Percentiles rank a stretch among this genome's conserved stretches.
phyloP scores from a whole-genome alignment of 345 rosid species.

The Turnera subulata region DNA sequence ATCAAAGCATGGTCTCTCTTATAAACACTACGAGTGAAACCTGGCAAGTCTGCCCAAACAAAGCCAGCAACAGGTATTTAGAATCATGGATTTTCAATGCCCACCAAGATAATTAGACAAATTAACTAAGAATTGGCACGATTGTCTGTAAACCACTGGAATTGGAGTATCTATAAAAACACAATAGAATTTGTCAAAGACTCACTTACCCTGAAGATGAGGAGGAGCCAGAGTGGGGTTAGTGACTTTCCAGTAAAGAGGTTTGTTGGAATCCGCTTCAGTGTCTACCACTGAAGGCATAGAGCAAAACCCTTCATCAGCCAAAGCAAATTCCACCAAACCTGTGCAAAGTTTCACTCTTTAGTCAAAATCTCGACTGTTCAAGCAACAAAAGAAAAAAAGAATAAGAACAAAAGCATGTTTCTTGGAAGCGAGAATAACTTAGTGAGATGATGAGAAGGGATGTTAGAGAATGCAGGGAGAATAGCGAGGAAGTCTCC shows the following conservation, averaged over 20 bases:
- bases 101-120: not conserved
- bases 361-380: too few relatives aligned
- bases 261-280: constrained; percentile 35
- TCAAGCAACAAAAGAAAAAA: not conserved
- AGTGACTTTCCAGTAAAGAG: constrained; percentile 78
- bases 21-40: constrained; percentile 85
- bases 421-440: not conserved
- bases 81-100: too few relatives aligned
- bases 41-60: constrained; percentile 68
- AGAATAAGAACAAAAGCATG: not conserved
- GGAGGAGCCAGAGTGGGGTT: constrained; percentile 87
- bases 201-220: constrained; percentile 61
- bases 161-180: too few relatives aligned
- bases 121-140: not conserved
- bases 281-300: constrained; percentile 42
- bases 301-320: constrained; percentile 70
- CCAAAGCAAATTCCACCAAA: constrained; percentile 28
- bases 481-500: too few relatives aligned
- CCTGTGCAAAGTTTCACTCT: constrained; percentile 23
- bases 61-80: not conserved
- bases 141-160: not conserved
- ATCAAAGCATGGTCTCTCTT: constrained; percentile 74
- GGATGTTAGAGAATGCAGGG: not conserved
- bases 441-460: not conserved
- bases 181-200: not conserved